Evolutionary conservation across 1,284 basidiomycete species (phyloP).

Genomic region (Quambalaria eucalypti): DNA sequence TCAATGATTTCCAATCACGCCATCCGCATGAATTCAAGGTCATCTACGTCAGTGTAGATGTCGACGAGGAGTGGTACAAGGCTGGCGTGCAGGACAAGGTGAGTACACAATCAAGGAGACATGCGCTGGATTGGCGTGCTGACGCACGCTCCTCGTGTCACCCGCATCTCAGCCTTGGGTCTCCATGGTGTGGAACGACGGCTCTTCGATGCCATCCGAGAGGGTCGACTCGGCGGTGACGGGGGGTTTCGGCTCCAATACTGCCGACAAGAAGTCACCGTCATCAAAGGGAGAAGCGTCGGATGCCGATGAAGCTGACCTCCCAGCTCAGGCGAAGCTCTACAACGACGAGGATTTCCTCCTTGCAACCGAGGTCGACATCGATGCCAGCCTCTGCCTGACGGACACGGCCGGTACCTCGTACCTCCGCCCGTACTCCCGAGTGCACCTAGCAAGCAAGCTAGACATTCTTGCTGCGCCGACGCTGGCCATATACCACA

Average conservation of each 20-base stretch:
- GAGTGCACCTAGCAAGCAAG: slow-evolving; percentile 48
- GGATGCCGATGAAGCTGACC: slow-evolving; percentile 13
- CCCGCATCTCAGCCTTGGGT: slow-evolving; percentile 32
- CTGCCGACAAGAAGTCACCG: background rate
- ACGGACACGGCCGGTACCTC: slow-evolving; percentile 35
- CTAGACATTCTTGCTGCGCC: slow-evolving; percentile 46
- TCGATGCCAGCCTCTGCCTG: slow-evolving; percentile 41
- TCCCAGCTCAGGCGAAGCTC: slow-evolving; percentile 15
- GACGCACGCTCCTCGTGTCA: slow-evolving; percentile 18
- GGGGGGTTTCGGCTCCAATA: background rate
- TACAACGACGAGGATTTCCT: slow-evolving; percentile 45
- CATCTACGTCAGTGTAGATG: slow-evolving; percentile 47
- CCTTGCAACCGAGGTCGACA: slow-evolving; percentile 46
- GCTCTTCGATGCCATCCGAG: slow-evolving; percentile 23
- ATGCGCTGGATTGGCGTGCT: background rate
- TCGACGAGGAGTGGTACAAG: slow-evolving; percentile 41
- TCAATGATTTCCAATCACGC: slow-evolving; percentile 29
- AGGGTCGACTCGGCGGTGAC: background rate
- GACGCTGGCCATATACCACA: slow-evolving; percentile 45
- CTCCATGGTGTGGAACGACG: slow-evolving; percentile 48
- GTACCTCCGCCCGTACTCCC: slow-evolving; percentile 47
- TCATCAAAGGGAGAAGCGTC: slow-evolving; percentile 9
- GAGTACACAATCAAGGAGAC: slow-evolving; percentile 3
- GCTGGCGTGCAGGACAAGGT: slow-evolving; percentile 34
- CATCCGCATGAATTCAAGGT: slow-evolving; percentile 46